These are phyloP conservation scores for Hypocrella siamensis DNA, from an alignment of 2,329 filamentous ascomycete species.

Conservation along the genomic window DNA sequence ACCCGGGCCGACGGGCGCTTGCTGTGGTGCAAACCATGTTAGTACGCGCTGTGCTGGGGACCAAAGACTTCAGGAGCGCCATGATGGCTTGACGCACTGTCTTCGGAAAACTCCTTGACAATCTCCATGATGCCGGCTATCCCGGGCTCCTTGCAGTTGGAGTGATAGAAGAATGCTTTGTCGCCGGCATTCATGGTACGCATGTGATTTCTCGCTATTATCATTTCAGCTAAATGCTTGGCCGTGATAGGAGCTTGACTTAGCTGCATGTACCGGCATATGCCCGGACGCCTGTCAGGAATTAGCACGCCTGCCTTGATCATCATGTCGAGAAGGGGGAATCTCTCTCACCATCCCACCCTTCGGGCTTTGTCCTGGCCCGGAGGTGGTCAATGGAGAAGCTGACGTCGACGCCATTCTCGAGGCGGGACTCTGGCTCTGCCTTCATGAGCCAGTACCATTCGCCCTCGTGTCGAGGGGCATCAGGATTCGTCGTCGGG, in stretches of 20 bases:
- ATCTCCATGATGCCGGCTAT: conserved; percentile 85
- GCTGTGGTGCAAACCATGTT: conserved; percentile 8
- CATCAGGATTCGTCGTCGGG: conserved; percentile 21
- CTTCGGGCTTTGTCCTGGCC: conserved; percentile 58
- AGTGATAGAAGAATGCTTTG: conserved; percentile 93
- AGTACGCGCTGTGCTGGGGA: neutral
- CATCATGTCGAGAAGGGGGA: neutral
- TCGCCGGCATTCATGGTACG: conserved; percentile 84
- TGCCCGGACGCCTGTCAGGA: conserved; percentile 26
- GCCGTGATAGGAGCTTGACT: neutral
- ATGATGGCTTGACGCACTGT: conserved; percentile 35
- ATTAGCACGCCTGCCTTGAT: neutral
- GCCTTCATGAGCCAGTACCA: conserved; percentile 75
- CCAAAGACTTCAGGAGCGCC: neutral
- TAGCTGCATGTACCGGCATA: conserved; percentile 23
- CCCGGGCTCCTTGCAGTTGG: conserved; percentile 77
- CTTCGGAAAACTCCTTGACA: conserved; percentile 66
- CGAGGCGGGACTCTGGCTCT: conserved; percentile 72
- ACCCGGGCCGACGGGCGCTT: conserved; percentile 16
- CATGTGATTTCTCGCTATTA: conserved; percentile 67
- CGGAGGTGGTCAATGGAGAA: conserved; percentile 90
- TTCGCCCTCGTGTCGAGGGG: conserved; percentile 21
- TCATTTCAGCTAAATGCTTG: neutral
- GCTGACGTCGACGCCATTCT: conserved; percentile 75
- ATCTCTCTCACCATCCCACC: conserved; percentile 64